Evolutionary conservation across 108 stramenopile species (phyloP).

Genomic region (Chaetoceros tenuissimus): DNA sequence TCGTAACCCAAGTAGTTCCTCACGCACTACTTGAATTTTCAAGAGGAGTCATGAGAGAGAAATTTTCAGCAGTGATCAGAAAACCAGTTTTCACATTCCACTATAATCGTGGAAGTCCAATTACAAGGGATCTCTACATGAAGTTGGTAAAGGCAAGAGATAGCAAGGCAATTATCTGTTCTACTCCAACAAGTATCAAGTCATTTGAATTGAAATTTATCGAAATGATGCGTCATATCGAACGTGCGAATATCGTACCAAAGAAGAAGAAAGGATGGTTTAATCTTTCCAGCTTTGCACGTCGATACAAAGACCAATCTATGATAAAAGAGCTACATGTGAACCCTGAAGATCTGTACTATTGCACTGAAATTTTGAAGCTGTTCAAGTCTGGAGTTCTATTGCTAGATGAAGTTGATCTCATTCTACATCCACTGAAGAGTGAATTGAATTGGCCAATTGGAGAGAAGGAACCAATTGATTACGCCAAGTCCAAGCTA

Average conservation of each 20-base stretch:
- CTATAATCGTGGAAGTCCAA: conserved; percentile 88
- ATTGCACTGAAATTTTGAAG: conserved; percentile 83
- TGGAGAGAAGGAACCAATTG: conserved; percentile 93
- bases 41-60: conserved; percentile 91
- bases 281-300: conserved; percentile 76
- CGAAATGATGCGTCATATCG: conserved; percentile 94
- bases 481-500: conserved; percentile 85
- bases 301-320: conserved; percentile 68
- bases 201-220: conserved; percentile 96
- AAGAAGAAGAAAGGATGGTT: conserved; percentile 55
- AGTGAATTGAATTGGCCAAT: conserved; percentile 99
- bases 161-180: conserved; percentile 91
- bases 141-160: conserved; percentile 94
- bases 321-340: conserved; percentile 68
- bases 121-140: conserved; percentile 86
- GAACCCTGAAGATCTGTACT: conserved; percentile 81
- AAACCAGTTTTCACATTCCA: conserved; percentile 97
- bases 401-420: conserved; percentile 96
- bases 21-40: conserved; percentile 97
- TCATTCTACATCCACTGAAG: conserved; percentile 95
- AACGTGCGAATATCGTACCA: conserved; percentile 11
- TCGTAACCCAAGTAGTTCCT: conserved; percentile 96
- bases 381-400: conserved; percentile 84
- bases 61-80: conserved; percentile 92
- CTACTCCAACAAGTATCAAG: conserved; percentile 95